Conservation (phyloP, 2,329 filamentous ascomycete genomes). For the Apiospora kogelbergensis region DNA sequence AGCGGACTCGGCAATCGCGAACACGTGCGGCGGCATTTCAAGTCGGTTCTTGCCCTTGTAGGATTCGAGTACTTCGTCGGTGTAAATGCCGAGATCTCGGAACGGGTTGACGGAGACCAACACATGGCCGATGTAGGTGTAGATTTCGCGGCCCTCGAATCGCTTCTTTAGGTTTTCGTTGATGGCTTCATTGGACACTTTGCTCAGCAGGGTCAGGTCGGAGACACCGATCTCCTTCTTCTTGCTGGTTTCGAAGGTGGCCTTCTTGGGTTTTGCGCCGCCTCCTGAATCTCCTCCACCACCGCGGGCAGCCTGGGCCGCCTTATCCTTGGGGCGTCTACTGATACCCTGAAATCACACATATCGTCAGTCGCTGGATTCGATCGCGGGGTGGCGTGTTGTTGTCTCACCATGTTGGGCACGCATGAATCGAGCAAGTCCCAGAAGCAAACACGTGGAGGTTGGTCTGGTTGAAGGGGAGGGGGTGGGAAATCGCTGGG, state of each 20-base stretch:
- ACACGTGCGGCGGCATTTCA: slow-evolving; percentile 93
- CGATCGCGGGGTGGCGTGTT: not conserved
- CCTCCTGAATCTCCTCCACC: slow-evolving; percentile 36
- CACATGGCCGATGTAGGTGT: slow-evolving; percentile 99
- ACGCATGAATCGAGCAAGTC: slow-evolving; percentile 25
- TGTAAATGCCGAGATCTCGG: slow-evolving; percentile 96
- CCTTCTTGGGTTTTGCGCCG: slow-evolving; percentile 80
- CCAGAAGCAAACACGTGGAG: slow-evolving; percentile 15
- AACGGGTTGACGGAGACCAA: slow-evolving; percentile 99
- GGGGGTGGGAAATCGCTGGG: not conserved
- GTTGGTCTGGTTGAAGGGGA: not conserved
- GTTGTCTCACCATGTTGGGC: slow-evolving; percentile 24
- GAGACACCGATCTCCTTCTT: slow-evolving; percentile 99
- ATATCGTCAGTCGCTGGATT: slow-evolving; percentile 9
- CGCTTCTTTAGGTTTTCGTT: slow-evolving; percentile 99
- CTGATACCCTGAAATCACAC: slow-evolving; percentile 43
- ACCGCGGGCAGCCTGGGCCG: slow-evolving; percentile 41
- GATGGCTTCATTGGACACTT: slow-evolving; percentile 98
- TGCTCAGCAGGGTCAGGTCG: slow-evolving; percentile 94
- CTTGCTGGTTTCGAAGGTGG: slow-evolving; percentile 91
- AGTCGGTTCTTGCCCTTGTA: slow-evolving; percentile 97
- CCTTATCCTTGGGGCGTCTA: slow-evolving; percentile 48
- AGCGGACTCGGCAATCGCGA: slow-evolving; percentile 90
- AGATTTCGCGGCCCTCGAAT: slow-evolving; percentile 96
- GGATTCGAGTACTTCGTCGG: slow-evolving; percentile 86